Evolutionary conservation across 176 grass and related monocot species (phyloP).

Genomic region (Tillandsia leiboldiana): DNA sequence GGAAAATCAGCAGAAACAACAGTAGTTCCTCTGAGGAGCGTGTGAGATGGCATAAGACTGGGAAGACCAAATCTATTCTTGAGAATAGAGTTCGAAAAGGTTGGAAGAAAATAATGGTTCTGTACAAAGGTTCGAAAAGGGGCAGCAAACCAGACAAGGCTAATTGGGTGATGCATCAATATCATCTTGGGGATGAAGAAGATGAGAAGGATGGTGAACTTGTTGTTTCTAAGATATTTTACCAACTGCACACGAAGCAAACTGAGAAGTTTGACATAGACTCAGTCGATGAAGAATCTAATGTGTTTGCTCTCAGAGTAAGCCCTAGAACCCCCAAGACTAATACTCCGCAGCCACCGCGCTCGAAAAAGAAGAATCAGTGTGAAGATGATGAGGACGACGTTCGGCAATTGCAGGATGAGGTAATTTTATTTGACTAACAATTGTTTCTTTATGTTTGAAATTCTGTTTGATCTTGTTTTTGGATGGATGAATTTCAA

Average conservation of each 20-base stretch:
- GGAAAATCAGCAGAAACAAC: slow-evolving; percentile 29
- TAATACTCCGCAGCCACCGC: slow-evolving; percentile 36
- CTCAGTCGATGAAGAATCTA: slow-evolving; percentile 20
- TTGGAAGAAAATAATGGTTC: slow-evolving; percentile 95
- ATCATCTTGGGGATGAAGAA: slow-evolving; percentile 63
- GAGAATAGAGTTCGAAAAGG: slow-evolving; percentile 53
- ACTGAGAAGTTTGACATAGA: slow-evolving; percentile 32
- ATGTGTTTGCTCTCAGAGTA: slow-evolving; percentile 28
- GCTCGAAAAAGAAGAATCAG: slow-evolving; percentile 27
- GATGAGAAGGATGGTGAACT: slow-evolving; percentile 55
- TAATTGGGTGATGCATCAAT: slow-evolving; percentile 89
- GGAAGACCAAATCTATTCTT: slow-evolving; percentile 50
- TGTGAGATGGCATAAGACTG: slow-evolving; percentile 89
- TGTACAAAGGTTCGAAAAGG: slow-evolving; percentile 47
- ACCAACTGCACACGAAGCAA: slow-evolving; percentile 36
- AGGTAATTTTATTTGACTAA: slow-evolving; percentile 34
- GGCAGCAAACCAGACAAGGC: slow-evolving; percentile 48
- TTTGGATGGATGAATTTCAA: background rate
- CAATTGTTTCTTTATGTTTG: background rate
- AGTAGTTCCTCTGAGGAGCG: slow-evolving; percentile 25
- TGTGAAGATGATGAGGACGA: slow-evolving; percentile 21
- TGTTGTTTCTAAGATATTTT: slow-evolving; percentile 72
- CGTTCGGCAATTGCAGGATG: slow-evolving; percentile 19
- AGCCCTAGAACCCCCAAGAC: slow-evolving; percentile 71
- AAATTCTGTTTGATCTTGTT: background rate